Evolutionary conservation across 202 grass and related monocot genomes (phyloP).

Genomic region (Musa balbisiana): DNA sequence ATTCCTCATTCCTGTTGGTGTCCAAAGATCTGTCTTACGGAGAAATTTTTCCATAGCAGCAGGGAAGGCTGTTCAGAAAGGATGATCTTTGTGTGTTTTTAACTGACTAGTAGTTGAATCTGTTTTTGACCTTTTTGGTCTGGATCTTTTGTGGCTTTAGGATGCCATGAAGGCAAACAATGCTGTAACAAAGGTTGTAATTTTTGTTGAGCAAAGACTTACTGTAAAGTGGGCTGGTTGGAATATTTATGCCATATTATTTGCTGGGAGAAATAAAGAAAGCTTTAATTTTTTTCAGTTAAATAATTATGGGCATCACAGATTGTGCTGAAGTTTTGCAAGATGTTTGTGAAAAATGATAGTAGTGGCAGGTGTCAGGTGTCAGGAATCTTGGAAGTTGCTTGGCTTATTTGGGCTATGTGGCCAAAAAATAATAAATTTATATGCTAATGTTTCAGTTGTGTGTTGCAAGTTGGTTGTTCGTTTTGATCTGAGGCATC

Average conservation of each 20-base stretch:
- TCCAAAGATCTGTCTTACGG: slow-evolving; percentile 3
- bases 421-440: background rate
- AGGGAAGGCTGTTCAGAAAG: background rate
- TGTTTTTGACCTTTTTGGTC: background rate
- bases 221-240: slow-evolving; percentile 10
- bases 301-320: background rate
- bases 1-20: slow-evolving; percentile 13
- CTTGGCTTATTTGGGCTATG: background rate
- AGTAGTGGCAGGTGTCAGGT: background rate
- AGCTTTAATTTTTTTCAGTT: background rate
- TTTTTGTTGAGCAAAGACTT: background rate
- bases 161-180: background rate
- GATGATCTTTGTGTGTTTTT: background rate
- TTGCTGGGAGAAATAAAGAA: background rate
- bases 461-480: background rate
- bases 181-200: slow-evolving; percentile 9
- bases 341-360: background rate
- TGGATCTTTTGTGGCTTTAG: background rate
- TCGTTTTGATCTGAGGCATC: too few species aligned
- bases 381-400: background rate
- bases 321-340: background rate
- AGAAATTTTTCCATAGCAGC: slow-evolving; percentile 1
- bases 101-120: background rate
- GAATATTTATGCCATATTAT: background rate
- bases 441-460: background rate